A percentile compares a stretch with the other conserved stretches of the same genome.
phyloP scores from a whole-genome alignment of 2,329 filamentous ascomycete genomes.

The Oidium heveae region DNA sequence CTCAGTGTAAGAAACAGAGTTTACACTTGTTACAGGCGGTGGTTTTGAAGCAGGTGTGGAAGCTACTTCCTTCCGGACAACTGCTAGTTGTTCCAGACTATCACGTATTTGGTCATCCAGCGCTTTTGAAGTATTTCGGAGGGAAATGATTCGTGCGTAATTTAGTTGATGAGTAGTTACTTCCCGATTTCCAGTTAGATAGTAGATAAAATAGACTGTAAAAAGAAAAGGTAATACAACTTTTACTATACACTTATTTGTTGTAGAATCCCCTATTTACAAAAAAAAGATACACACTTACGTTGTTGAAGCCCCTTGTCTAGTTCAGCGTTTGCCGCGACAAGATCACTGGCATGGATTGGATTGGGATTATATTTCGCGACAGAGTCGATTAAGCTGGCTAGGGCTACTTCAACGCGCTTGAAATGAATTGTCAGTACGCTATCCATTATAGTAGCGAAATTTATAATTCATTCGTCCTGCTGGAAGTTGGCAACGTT shows the following conservation, averaged over 20 bases:
- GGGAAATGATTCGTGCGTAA: conserved; percentile 36
- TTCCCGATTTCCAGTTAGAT: conserved; percentile 11
- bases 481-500: too few relatives aligned
- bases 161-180: conserved; percentile 56
- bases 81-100: conserved; percentile 42
- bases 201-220: not conserved
- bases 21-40: conserved; percentile 19
- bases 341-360: conserved; percentile 39
- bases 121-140: conserved; percentile 37
- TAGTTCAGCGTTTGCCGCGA: conserved; percentile 44
- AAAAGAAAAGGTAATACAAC: not conserved
- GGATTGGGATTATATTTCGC: conserved; percentile 58
- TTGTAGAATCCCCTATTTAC: too few relatives aligned
- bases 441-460: conserved; percentile 27
- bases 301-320: conserved; percentile 38
- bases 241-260: not conserved
- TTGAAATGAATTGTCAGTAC: conserved; percentile 37
- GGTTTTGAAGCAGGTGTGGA: conserved; percentile 32
- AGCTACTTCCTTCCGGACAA: conserved; percentile 47
- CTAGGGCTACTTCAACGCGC: conserved; percentile 39
- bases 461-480: not conserved
- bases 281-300: conserved; percentile 15
- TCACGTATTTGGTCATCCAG: conserved; percentile 51
- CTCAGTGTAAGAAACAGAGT: conserved; percentile 40
- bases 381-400: conserved; percentile 51